phyloP scores from a whole-genome alignment of 225 moss, liverwort and hornwort species.

The Sphagnum tenellum region DNA sequence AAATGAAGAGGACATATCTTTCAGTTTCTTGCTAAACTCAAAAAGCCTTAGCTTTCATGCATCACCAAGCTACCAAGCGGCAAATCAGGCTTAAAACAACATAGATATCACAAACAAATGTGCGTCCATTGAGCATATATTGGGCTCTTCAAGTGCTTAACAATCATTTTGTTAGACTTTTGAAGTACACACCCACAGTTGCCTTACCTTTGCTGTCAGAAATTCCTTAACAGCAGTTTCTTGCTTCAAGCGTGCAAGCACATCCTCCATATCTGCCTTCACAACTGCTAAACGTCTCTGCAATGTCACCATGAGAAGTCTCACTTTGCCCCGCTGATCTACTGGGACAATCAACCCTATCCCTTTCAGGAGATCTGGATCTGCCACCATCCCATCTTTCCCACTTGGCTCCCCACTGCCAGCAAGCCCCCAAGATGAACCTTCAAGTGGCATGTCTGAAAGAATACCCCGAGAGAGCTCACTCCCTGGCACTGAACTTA shows the following conservation, averaged over 20 bases:
- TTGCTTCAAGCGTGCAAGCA: conserved; percentile 79
- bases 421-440: conserved; percentile 22
- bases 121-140: no score
- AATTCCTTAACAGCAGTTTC: conserved; percentile 99
- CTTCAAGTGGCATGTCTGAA: conserved; percentile 28
- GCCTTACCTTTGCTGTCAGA: conserved; percentile 67
- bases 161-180: no score
- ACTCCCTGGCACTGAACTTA: conserved; percentile 54
- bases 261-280: conserved; percentile 89
- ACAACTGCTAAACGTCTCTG: conserved; percentile 70
- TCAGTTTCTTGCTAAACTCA: no score
- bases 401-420: conserved; percentile 34
- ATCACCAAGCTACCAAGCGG: no score
- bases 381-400: conserved; percentile 29
- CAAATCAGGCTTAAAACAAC: no score
- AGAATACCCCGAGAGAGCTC: conserved; percentile 42
- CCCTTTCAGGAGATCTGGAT: conserved; percentile 59
- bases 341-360: conserved; percentile 60
- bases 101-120: no score
- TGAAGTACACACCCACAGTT: background rate
- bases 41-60: no score
- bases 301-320: conserved; percentile 60
- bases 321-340: conserved; percentile 79
- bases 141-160: no score
- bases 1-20: background rate